Evolutionary conservation across 768 basidiomycete species (phyloP).

Genomic region (Suillus variegatus): DNA sequence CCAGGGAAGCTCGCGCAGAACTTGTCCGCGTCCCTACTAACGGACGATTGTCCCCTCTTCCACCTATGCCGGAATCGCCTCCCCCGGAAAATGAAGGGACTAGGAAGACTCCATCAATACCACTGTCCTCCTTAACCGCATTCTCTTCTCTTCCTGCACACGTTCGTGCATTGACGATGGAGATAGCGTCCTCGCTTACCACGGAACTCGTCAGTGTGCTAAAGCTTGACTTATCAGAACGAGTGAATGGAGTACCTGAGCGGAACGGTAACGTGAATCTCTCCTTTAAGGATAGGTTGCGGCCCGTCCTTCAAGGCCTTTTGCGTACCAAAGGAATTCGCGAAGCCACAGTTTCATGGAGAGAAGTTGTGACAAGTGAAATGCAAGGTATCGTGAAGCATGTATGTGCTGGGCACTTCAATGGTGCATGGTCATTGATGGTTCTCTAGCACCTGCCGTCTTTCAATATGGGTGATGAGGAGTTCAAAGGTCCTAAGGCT

Average conservation of each 20-base stretch:
- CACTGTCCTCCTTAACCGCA: slow-evolving; percentile 69
- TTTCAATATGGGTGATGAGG: slow-evolving; percentile 58
- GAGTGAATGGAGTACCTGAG: slow-evolving; percentile 36
- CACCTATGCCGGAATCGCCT: slow-evolving; percentile 39
- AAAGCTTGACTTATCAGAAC: slow-evolving; percentile 61
- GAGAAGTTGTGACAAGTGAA: slow-evolving; percentile 65
- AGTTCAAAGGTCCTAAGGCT: slow-evolving; percentile 33
- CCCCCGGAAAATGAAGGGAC: slow-evolving; percentile 11
- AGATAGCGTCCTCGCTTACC: slow-evolving; percentile 77
- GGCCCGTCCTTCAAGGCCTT: slow-evolving; percentile 78
- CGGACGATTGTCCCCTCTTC: slow-evolving; percentile 29
- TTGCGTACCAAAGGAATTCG: slow-evolving; percentile 69
- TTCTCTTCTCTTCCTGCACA: slow-evolving; percentile 77
- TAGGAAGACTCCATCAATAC: slow-evolving; percentile 42
- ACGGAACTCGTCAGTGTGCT: slow-evolving; percentile 76
- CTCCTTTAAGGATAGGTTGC: slow-evolving; percentile 61
- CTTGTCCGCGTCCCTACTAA: slow-evolving; percentile 17
- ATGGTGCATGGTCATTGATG: background rate
- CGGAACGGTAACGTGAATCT: slow-evolving; percentile 34
- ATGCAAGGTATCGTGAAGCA: slow-evolving; percentile 56
- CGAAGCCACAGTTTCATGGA: slow-evolving; percentile 69
- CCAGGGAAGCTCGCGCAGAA: slow-evolving; percentile 11
- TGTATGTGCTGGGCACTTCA: slow-evolving; percentile 42
- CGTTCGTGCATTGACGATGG: slow-evolving; percentile 66
- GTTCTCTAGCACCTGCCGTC: slow-evolving; percentile 55